phyloP scores from a whole-genome alignment of 2,329 filamentous ascomycete species.

The Fusarium scirpi region DNA sequence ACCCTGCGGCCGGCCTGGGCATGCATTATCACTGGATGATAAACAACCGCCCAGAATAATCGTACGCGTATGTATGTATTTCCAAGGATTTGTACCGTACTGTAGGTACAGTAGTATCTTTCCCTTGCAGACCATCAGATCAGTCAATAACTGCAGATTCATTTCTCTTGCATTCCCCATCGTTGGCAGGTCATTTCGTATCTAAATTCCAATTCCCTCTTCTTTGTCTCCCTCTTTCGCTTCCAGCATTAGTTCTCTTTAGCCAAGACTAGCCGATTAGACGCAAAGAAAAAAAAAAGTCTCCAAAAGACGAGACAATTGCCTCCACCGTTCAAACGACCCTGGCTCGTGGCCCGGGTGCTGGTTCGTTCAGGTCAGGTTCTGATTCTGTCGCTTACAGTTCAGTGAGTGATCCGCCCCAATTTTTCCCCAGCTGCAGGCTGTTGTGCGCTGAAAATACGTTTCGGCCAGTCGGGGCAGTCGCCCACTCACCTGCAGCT shows the following conservation, averaged over 20 bases:
- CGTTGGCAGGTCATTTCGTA: slow-evolving; percentile 24
- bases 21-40: slow-evolving; percentile 25
- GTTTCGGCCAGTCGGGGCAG: not conserved
- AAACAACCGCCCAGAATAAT: slow-evolving; percentile 5
- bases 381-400: not conserved
- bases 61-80: slow-evolving; percentile 20
- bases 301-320: slow-evolving; percentile 12
- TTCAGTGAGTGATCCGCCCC: slow-evolving; percentile 21
- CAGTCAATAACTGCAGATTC: slow-evolving; percentile 1
- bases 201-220: slow-evolving; percentile 12
- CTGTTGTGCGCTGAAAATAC: slow-evolving; percentile 22
- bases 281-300: not conserved
- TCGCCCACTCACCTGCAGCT: not conserved
- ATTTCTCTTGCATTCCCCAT: slow-evolving; percentile 32
- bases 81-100: slow-evolving; percentile 16
- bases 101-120: not conserved
- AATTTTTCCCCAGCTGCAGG: slow-evolving; percentile 33
- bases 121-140: not conserved
- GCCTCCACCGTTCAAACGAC: slow-evolving; percentile 9
- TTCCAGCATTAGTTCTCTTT: not conserved
- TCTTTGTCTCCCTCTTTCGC: not conserved
- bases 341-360: not conserved
- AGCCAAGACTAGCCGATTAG: not conserved
- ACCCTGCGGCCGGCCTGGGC: slow-evolving; percentile 3
- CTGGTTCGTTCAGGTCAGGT: not conserved